These are phyloP conservation scores for Rhytidhysteron rufulum DNA, from an alignment of 2,329 filamentous ascomycete species.

Conservation along the genomic window DNA sequence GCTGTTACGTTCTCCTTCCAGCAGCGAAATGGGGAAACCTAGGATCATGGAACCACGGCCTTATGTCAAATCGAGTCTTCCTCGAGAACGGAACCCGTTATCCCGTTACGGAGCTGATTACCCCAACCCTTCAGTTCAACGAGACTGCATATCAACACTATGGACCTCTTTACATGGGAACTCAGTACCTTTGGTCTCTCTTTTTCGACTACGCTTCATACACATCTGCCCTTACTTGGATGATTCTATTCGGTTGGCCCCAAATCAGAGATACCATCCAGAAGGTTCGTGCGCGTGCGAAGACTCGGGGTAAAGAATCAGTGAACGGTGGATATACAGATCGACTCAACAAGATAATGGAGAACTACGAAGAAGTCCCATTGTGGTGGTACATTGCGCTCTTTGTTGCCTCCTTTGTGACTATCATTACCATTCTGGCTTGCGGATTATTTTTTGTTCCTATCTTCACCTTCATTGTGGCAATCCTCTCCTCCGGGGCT, in stretches of 20 bases:
- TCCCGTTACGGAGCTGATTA: constrained; percentile 42
- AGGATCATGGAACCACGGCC: constrained; percentile 48
- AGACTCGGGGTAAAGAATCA: constrained; percentile 16
- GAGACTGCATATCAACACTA: constrained; percentile 43
- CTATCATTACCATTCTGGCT: constrained; percentile 51
- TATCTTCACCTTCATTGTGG: constrained; percentile 58
- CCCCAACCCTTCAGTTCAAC: constrained; percentile 47
- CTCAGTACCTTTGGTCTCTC: constrained; percentile 56
- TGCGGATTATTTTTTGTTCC: constrained; percentile 55
- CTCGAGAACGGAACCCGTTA: constrained; percentile 48
- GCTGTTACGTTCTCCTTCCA: constrained; percentile 57
- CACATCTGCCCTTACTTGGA: constrained; percentile 57
- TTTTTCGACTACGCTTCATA: constrained; percentile 61
- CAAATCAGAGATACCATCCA: constrained; percentile 45
- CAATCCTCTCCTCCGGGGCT: constrained; percentile 51
- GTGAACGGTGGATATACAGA: constrained; percentile 56
- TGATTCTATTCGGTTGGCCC: constrained; percentile 52
- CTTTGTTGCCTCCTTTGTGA: constrained; percentile 48
- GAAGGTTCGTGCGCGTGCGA: constrained; percentile 38
- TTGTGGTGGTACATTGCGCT: constrained; percentile 55
- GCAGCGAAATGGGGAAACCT: constrained; percentile 57
- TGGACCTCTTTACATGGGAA: constrained; percentile 55
- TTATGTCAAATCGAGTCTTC: constrained; percentile 58
- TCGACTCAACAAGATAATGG: constrained; percentile 56
- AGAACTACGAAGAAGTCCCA: constrained; percentile 56